phyloP scores from a whole-genome alignment of 2,329 filamentous ascomycete genomes.

The Colletotrichum melonis region DNA sequence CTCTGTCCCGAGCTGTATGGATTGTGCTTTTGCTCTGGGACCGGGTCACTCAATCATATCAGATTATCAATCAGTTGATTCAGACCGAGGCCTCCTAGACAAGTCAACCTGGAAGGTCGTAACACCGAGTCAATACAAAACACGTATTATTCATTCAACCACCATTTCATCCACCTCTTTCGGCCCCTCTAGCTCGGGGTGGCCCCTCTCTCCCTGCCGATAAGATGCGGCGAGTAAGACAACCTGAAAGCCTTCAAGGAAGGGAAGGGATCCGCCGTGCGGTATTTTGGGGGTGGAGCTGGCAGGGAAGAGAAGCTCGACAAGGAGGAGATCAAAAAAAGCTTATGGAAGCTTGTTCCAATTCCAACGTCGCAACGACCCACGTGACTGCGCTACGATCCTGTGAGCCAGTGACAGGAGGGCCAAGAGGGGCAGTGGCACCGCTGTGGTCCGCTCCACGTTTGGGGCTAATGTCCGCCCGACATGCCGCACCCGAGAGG shows the following conservation, averaged over 20 bases:
- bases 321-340: background rate
- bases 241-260: background rate
- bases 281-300: constrained; percentile 13
- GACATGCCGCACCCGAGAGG: constrained; percentile 4
- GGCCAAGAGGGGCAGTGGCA: background rate
- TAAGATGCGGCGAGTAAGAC: background rate
- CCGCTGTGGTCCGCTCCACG: background rate
- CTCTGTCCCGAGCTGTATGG: background rate
- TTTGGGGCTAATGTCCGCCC: constrained; percentile 26
- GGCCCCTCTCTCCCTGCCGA: background rate
- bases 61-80: background rate
- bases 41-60: background rate
- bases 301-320: background rate
- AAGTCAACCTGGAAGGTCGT: background rate
- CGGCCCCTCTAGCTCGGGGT: background rate
- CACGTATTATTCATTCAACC: background rate
- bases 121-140: background rate
- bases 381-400: constrained; percentile 25
- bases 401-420: background rate
- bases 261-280: background rate
- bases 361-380: constrained; percentile 31
- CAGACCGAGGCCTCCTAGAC: background rate
- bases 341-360: constrained; percentile 32
- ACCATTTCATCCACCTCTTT: too few relatives aligned
- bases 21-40: background rate